Evolutionary conservation across 2,329 filamentous ascomycete species (phyloP).

Genomic region (Neofusicoccum kwambonambiense): DNA sequence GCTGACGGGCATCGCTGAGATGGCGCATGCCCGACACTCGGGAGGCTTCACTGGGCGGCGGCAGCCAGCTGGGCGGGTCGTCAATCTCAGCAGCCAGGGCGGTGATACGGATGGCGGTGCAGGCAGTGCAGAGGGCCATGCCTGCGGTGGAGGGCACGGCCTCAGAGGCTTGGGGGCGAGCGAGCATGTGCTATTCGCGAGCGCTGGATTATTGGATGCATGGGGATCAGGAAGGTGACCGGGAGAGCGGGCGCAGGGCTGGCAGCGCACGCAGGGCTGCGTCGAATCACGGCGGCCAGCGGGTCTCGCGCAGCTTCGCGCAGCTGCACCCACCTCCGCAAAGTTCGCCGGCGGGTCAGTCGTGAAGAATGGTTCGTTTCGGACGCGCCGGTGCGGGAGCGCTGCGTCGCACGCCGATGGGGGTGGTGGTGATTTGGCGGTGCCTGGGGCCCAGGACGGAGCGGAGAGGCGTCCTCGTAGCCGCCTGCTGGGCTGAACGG

Average conservation of each 20-base stretch:
- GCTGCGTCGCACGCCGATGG: neutral
- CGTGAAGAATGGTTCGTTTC: neutral
- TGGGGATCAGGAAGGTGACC: constrained; percentile 4
- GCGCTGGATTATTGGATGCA: constrained; percentile 7
- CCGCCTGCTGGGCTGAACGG: neutral
- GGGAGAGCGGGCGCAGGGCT: neutral
- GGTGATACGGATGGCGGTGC: constrained; percentile 19
- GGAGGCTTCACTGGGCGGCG: constrained; percentile 20
- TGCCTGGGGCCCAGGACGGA: neutral
- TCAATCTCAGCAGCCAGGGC: constrained; percentile 20
- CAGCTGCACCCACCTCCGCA: neutral
- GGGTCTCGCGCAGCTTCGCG: neutral
- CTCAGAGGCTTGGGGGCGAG: neutral
- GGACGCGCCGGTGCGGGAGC: neutral
- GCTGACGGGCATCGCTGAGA: constrained; percentile 22
- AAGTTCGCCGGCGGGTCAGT: too few relatives aligned
- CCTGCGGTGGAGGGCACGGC: constrained; percentile 3
- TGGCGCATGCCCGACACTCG: constrained; percentile 23
- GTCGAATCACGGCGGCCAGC: neutral
- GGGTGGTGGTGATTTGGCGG: neutral
- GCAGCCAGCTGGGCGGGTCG: constrained; percentile 24
- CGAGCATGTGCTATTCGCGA: constrained; percentile 1
- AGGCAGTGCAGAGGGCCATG: constrained; percentile 26
- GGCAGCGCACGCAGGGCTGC: neutral
- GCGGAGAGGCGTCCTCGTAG: too few relatives aligned